Percentiles rank a stretch among this genome's conserved stretches.
phyloP scores from a whole-genome alignment of 768 basidiomycete species.

The Rhodotorula kratochvilovae region DNA sequence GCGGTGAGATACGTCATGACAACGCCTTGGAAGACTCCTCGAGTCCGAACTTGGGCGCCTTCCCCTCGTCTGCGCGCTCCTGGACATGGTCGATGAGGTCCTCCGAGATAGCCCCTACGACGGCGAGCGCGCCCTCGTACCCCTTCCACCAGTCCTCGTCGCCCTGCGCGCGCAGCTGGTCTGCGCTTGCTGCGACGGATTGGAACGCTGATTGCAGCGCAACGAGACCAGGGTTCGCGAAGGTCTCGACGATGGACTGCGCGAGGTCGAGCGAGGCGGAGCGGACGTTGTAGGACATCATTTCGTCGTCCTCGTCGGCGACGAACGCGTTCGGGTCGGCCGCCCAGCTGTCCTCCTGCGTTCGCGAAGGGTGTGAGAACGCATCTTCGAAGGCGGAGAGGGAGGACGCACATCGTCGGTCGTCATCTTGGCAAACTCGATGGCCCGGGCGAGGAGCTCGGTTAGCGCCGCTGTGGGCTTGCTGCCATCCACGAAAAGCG shows the following conservation, averaged over 20 bases:
- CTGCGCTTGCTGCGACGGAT: conserved; percentile 3
- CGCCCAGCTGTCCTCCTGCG: conserved; percentile 84
- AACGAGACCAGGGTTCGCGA: conserved; percentile 14
- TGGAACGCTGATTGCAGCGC: conserved; percentile 34
- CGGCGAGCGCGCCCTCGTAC: conserved; percentile 62
- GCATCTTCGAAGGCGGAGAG: neutral
- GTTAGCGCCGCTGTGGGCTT: conserved; percentile 45
- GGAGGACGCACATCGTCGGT: conserved; percentile 64
- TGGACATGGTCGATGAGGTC: conserved; percentile 70
- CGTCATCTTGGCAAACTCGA: conserved; percentile 79
- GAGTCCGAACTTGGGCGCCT: conserved; percentile 68
- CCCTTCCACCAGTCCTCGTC: conserved; percentile 63
- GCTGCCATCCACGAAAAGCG: conserved; percentile 56
- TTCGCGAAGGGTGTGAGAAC: conserved; percentile 11
- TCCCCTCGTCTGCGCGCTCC: conserved; percentile 64
- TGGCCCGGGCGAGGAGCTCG: conserved; percentile 56
- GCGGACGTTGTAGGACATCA: conserved; percentile 71
- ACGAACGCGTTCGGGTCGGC: conserved; percentile 86
- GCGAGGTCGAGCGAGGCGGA: conserved; percentile 80
- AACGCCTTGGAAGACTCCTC: conserved; percentile 68
- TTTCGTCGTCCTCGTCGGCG: conserved; percentile 90
- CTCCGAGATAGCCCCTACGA: conserved; percentile 71
- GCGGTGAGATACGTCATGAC: conserved; percentile 71
- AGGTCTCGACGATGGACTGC: conserved; percentile 26
- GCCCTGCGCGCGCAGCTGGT: conserved; percentile 13